Base-by-base conservation (phyloP, 2,329 filamentous ascomycete genomes). In the Thielaviopsis ethacetica region DNA sequence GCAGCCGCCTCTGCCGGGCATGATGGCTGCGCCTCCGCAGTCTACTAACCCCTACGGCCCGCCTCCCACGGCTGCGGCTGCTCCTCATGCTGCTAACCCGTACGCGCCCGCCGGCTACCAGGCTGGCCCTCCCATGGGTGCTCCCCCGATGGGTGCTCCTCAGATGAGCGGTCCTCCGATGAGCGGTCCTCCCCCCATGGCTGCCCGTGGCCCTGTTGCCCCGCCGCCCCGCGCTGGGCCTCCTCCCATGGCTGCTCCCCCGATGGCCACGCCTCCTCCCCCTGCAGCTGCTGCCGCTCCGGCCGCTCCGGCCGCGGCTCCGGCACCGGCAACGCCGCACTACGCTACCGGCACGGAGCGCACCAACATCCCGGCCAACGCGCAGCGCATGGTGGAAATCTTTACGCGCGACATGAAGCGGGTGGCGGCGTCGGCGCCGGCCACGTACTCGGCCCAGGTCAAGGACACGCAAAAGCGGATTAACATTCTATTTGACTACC, bases 391-490 rank as follows among this genome's bases (percentile, higher is more conserved):
- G 65, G 90, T 87, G 58, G 87, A 95, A 57, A 81, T 94, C 44
- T 78, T 98, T 54, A 84, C 76, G 58, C 79, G 80, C 34, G 91
- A 97, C 65, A 90, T 97, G 82, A 84, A 91, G 66, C 86, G 90
- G 38, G 87, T 98, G 59, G 91, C 91, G 61, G 74, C 83, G 34
- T 86, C 88, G 65, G 93, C 93, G 0, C 93, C 93, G 19, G 76
- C 85, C n/a, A 84, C 85, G 17, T 96, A 93, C 73, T 85, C 88
- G 63, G 79, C 84, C 15, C 91, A 97, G 69, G 90, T 98, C 21
- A 87, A 89, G 66, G 93, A 97, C 69, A 93, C 91, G 1, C 88
- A 95, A 69, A 95, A 95, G 73, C 84, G 93, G 27, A 78, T 98
- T 61, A 88, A 87, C 66, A 84, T 96, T 55, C 76, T 98, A n/a